These are phyloP conservation scores for Silybum marianum DNA, from an alignment of 129 eudicot genomes.

Conservation along the genomic window DNA sequence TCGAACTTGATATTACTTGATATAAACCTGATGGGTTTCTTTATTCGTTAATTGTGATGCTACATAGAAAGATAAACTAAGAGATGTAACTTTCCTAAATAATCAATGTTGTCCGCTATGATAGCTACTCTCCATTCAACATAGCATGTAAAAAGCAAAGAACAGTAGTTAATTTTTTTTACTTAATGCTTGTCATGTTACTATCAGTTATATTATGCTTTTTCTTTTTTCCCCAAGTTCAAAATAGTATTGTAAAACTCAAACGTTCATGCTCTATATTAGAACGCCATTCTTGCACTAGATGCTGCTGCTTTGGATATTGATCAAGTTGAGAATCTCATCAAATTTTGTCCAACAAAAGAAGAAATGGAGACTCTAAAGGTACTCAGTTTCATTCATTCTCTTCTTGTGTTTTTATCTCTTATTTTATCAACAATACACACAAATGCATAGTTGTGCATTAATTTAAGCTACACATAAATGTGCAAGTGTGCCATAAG, in stretches of 20 bases:
- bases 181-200: neutral
- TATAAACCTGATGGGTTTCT: no score
- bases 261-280: conserved; percentile 25
- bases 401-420: conserved; percentile 7
- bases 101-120: neutral
- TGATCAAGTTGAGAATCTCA: conserved; percentile 95
- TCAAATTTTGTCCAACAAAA: conserved; percentile 94
- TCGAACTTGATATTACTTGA: no score
- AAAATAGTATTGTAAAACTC: conserved; percentile 10
- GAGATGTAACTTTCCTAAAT: neutral
- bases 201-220: neutral
- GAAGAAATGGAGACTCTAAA: conserved; percentile 91
- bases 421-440: neutral
- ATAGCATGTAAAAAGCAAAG: no score
- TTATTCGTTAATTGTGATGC: no score
- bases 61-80: no score
- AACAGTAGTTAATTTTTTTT: no score
- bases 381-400: conserved; percentile 43
- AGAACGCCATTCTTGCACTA: conserved; percentile 90
- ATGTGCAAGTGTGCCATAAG: neutral
- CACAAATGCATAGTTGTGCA: neutral
- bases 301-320: conserved; percentile 82
- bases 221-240: neutral
- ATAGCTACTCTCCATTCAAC: no score
- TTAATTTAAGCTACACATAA: neutral